Evolutionary conservation across 2,329 filamentous ascomycete genomes (phyloP).

Genomic region (Botrytis sinoallii): DNA sequence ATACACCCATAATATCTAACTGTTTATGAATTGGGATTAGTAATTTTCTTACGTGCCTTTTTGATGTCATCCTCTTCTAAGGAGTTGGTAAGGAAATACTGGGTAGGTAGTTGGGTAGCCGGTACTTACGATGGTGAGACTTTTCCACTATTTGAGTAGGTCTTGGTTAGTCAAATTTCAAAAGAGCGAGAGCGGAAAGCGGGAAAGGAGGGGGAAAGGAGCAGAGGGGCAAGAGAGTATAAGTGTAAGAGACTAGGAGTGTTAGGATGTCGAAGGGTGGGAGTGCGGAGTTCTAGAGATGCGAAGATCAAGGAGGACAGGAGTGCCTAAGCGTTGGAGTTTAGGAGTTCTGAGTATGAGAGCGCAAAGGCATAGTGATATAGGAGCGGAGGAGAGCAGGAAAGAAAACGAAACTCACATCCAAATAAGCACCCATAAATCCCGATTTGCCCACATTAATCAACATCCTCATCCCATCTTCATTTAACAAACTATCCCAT

Average conservation of each 20-base stretch:
- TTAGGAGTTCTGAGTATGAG: too few relatives aligned
- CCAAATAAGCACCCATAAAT: conserved; percentile 65
- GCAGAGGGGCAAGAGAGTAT: not conserved
- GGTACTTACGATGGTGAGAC: conserved; percentile 55
- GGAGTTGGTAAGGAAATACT: not conserved
- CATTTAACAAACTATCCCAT: conserved; percentile 41
- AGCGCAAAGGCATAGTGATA: too few relatives aligned
- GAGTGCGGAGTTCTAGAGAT: too few relatives aligned
- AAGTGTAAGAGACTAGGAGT: too few relatives aligned
- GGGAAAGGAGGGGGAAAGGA: not conserved
- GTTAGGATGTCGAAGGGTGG: too few relatives aligned
- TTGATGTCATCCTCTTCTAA: not conserved
- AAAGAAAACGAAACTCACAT: conserved; percentile 22
- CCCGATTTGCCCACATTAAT: conserved; percentile 56
- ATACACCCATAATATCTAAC: conserved; percentile 50
- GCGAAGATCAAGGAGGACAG: too few relatives aligned
- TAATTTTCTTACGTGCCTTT: not conserved
- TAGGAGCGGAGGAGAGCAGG: not conserved
- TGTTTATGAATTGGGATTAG: conserved; percentile 16
- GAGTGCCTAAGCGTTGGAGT: not conserved
- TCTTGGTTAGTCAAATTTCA: not conserved
- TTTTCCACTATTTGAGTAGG: conserved; percentile 50
- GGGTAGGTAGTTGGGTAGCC: not conserved
- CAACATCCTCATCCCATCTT: conserved; percentile 40
- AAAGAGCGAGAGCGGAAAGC: not conserved